Base-by-base conservation (phyloP, 306 rosid genomes). In the Cyamopsis tetragonoloba region DNA sequence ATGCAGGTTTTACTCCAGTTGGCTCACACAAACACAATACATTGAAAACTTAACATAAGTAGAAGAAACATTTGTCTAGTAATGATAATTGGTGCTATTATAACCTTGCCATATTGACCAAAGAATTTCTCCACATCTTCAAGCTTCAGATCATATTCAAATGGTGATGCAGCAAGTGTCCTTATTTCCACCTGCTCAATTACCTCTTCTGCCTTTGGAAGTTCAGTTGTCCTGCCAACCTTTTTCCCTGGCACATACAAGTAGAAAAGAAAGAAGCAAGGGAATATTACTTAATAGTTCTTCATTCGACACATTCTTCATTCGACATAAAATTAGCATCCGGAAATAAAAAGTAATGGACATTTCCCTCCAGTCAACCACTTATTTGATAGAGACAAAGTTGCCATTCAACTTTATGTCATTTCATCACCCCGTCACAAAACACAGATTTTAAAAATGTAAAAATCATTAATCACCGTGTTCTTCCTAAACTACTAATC, bases 141-240 rank as follows among this genome's bases (percentile, higher is more conserved):
- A 51, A 79, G 95, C 81, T 87, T 88, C 62, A 77, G 80, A 59
- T 80, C 86, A 62, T 81, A 76, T 70, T 77, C 85, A 70, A 91
- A 84, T 11, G 96, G 98, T 6, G 91, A 77, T 4, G 84, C 96
- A 70, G 98, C 98, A 46, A 87, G 63, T 6, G 98, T 91, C 75
- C 91, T 88, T 56, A 46, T 72, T 71, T 91, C 95, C 75, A 87
- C 77, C 75, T 91, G 98, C 82, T 88, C 96, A 19, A 89, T 82
- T 43, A 87, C 78, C 77, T 82, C 88, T 54, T 91, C 98, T 1
- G 86, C 85, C 53, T 85, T 89, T 48, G 72, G 58, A 51, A 87
- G 81, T 72, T 82, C 88, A n/a, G 85, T 60, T 34, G 77, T 68
- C 84, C 96, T 79, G 56, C 95, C 91, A 55, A 91, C 81, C 66